Percentiles rank a stretch among this genome's conserved stretches.
Evolutionary conservation across 768 basidiomycete species (phyloP).

Genomic region (Rhodotorula sphaerocarpa): DNA sequence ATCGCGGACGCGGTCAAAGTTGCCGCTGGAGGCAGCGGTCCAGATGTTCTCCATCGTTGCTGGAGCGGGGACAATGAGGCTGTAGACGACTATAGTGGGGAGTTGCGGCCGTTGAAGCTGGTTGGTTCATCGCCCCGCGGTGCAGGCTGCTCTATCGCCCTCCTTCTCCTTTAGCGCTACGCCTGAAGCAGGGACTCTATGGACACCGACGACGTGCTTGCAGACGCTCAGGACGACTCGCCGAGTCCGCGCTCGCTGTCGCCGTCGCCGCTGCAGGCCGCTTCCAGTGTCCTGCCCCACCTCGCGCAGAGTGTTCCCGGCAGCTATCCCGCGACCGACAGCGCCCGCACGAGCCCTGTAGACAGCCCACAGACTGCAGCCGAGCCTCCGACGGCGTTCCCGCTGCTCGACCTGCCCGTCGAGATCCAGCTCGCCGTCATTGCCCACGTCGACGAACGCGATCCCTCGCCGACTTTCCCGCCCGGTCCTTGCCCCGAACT

Average conservation of each 20-base stretch:
- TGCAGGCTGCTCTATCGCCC: no score
- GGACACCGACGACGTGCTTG: neutral
- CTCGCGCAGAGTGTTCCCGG: neutral
- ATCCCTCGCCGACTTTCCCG: constrained; percentile 20
- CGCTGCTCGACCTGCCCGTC: constrained; percentile 8
- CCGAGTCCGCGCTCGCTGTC: no score
- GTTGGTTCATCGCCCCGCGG: no score
- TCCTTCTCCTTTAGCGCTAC: no score
- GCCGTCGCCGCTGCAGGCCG: no score
- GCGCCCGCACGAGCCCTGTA: neutral
- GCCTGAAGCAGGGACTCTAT: neutral
- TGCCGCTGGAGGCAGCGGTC: constrained; percentile 46
- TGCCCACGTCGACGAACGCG: constrained; percentile 10
- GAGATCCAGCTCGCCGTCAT: constrained; percentile 12
- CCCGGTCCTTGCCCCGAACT: constrained; percentile 12
- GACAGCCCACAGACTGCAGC: neutral
- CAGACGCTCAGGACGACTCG: no score
- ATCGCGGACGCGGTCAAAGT: constrained; percentile 43
- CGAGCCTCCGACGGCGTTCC: neutral
- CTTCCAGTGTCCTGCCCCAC: neutral
- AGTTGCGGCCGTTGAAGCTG: no score
- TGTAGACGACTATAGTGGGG: no score
- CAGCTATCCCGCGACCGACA: neutral
- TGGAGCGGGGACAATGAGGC: neutral
- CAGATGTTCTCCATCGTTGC: constrained; percentile 42